Conservation (phyloP, 1,139 yeast species). For the Scheffersomyces titani region DNA sequence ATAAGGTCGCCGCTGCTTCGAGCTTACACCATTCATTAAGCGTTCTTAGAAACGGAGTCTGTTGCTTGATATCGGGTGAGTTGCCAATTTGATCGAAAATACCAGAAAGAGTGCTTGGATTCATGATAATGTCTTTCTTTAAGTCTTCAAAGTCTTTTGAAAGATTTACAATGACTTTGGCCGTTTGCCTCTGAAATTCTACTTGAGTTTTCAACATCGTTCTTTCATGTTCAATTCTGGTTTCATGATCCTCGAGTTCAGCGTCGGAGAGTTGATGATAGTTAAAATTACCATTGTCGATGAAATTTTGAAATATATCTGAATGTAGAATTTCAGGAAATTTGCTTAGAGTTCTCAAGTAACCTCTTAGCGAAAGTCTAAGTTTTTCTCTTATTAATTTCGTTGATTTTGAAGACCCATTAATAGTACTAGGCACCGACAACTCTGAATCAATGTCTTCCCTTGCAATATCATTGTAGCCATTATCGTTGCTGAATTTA, state of each 20-base stretch:
- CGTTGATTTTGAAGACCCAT: background rate
- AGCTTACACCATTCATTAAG: conserved; percentile 81
- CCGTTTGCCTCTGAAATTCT: conserved; percentile 71
- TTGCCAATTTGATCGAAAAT: conserved; percentile 67
- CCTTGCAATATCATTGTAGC: conserved; percentile 10
- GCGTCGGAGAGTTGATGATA: conserved; percentile 31
- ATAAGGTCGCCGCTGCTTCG: conserved; percentile 80
- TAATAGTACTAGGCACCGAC: conserved; percentile 3
- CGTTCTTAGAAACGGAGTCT: conserved; percentile 66
- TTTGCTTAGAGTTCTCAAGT: conserved; percentile 53
- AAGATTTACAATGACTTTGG: conserved; percentile 40
- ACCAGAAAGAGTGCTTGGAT: conserved; percentile 49
- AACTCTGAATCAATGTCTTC: background rate
- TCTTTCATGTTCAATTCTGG: conserved; percentile 62
- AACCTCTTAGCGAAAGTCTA: conserved; percentile 75
- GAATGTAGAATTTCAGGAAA: conserved; percentile 60
- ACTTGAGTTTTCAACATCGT: conserved; percentile 63
- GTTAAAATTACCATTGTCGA: conserved; percentile 34
- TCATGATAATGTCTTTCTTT: conserved; percentile 50
- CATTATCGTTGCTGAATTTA: conserved; percentile 49
- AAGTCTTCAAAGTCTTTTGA: conserved; percentile 55
- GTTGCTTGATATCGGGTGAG: conserved; percentile 53
- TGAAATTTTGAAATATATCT: conserved; percentile 51
- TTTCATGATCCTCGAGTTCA: conserved; percentile 56
- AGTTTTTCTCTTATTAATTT: conserved; percentile 56